Evolutionary conservation across 1,139 yeast genomes (phyloP), one percentile per base, ranked within the genome.

Genomic region (Blastobotrys ciferrii): DNA sequence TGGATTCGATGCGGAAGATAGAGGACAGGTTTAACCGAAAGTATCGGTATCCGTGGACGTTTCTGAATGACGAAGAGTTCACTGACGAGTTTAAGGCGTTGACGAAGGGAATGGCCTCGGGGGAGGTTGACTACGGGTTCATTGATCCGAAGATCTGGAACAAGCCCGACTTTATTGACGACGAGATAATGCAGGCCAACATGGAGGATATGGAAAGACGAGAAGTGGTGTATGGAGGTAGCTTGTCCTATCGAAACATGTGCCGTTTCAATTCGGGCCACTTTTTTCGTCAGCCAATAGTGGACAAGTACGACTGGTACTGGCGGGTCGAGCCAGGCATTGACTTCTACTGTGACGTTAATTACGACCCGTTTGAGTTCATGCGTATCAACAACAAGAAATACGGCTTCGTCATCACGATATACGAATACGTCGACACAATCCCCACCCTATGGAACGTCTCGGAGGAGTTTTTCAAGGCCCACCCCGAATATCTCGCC

Each of bases 251-350:
- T 65, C 81, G 96, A 58, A 82, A 83, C 60, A 84, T 84, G 91
- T 84, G 91, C 62, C 76, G 91, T 7, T 87, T 82, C 68, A 85
- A 89, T 61, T 83, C 94, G 1, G 96, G 96, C 0, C 81, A 72
- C 60, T 91, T 91, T 67, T 88, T 78, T 68, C 76, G 82, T 53
- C 95, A 89, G 59, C 79, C 81, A 33, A 67, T 88, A 37, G 73
- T 89, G 52, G 65, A 71, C 38, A 70, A 80, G 47, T 82, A 84
- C 60, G 88, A 87, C 53, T 91, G 87, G 78, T 91, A 91, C 70
- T 89, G 96, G 82, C 72, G 98, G 50, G 96, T 91, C 2, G 98
- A 91, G 65, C 98, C 98, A 0, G 81, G 83, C 51, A 92, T 91
- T 32, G 81, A 87, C 57, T 88, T 87, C 65, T 86, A 73, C 64